Evolutionary conservation across 2,329 filamentous ascomycete genomes (phyloP), one percentile per base, ranked within the genome.

Genomic region (Trichoderma brevicompactum): DNA sequence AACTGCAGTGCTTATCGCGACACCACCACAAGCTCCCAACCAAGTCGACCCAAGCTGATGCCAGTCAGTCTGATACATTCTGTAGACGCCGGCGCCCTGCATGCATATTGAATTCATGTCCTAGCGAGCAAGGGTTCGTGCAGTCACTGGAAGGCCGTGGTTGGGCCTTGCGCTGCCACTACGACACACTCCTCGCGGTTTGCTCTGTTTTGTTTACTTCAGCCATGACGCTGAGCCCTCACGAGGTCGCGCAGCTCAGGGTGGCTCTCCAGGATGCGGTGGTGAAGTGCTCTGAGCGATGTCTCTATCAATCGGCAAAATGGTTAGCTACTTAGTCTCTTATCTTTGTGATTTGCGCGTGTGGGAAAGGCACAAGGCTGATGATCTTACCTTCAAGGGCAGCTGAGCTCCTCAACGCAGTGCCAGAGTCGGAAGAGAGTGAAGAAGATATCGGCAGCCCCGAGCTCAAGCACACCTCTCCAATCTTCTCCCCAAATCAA

Each of bases 261-360:
- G 85, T 84, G 43, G 87, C 92, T 40, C 83, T 97, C 49, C 92
- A 96, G 76, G 90, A 93, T 73, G 92, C 94, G 36, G 89, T 95
- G 3, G 84, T 95, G 28, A 93, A 93, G 75, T 98, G 94, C 80
- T 96, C 93, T 1, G 95, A 99, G 76, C 85, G 95, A 76, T 97
- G 95, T 77, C 85, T 99, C 12, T 98, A 97, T 74, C 94, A 97
- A 73, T 95, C 94, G 7, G 90, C 95, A 34, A 98, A 98, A 87
- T 99, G 95, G 95, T 97, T 76, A 65, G 72, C 55, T 3, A 8
- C 19, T 34, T 13, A 48, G n/a, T 48, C 23, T 38, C 10, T 6
- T 19, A 7, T 46, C 43, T 15, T 10, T 54, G 7, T 28, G n/a
- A 38, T 43, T 52, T 62, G 48, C 38, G 58, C 17, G 58, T 52